phyloP scores from a whole-genome alignment of 2,329 filamentous ascomycete species.

The Zymoseptoria ardabiliae region DNA sequence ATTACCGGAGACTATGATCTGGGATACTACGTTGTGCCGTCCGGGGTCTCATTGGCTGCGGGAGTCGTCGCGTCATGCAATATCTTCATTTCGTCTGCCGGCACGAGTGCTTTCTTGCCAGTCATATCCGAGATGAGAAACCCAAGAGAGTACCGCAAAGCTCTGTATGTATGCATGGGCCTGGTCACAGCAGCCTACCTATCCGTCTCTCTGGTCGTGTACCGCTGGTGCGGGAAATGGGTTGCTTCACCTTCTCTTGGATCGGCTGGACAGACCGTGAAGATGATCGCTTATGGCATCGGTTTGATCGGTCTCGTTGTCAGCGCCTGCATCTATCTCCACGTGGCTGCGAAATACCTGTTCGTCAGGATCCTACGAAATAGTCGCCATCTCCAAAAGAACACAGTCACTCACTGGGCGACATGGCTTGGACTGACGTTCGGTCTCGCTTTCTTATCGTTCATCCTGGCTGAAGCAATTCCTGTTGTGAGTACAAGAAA shows the following conservation, averaged over 20 bases:
- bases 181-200: slow-evolving; percentile 52
- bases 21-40: slow-evolving; percentile 49
- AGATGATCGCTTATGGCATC: slow-evolving; percentile 56
- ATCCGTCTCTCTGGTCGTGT: slow-evolving; percentile 53
- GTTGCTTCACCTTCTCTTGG: slow-evolving; percentile 57
- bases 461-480: slow-evolving; percentile 47
- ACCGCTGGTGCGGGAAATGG: slow-evolving; percentile 55
- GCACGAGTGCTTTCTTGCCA: slow-evolving; percentile 54
- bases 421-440: slow-evolving; percentile 45
- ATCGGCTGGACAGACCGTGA: slow-evolving; percentile 51
- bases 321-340: slow-evolving; percentile 41
- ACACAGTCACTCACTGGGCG: slow-evolving; percentile 45
- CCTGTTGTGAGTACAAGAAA: slow-evolving; percentile 33
- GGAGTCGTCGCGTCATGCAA: slow-evolving; percentile 52
- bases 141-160: slow-evolving; percentile 53
- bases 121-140: slow-evolving; percentile 48
- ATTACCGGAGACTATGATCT: slow-evolving; percentile 53
- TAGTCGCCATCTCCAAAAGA: slow-evolving; percentile 45
- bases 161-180: slow-evolving; percentile 52
- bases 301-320: slow-evolving; percentile 50
- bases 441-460: slow-evolving; percentile 38
- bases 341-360: slow-evolving; percentile 48
- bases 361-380: slow-evolving; percentile 50
- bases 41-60: slow-evolving; percentile 49
- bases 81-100: slow-evolving; percentile 54